Base-by-base conservation (phyloP, 139 green algal genomes). In the Micractinium sp. region DNA sequence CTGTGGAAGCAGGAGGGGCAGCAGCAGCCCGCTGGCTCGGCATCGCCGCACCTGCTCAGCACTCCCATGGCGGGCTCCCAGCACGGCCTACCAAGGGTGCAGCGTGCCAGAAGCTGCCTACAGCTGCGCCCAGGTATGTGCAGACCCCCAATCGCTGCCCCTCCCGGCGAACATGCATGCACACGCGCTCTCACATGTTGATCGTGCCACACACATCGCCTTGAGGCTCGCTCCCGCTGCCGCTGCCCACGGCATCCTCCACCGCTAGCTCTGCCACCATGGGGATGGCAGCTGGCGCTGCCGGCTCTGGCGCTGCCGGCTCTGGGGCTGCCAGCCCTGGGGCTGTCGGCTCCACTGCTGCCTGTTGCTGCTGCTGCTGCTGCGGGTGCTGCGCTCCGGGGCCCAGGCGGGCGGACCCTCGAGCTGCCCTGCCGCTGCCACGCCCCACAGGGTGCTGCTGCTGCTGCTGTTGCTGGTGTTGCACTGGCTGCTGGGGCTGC, bases 201-300 rank as follows among this genome's bases (percentile, higher is more conserved):
- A 56, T 56, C 25, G 36, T 9, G 53, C 82, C 69, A 87, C 23
- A 20, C 47, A 78, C 63, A 0, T 87, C 82, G 63, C 63, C 63
- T 23, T 78, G 82, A 25, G 61, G 61, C 63, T 87, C 82, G 63
- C 82, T 87, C 60, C 81, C 81, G 33, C 35, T 29, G 76, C 76
- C 73, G 23, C 25, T 53, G 33, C 33, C 47, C 47, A 56, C 47
- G 7, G 47, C 47, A 56, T 56, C 47, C 47, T 56, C 47, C 47
- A 56, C 9, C 47, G 9, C 9, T 9, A 56, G 47, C 47, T 56
- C 47, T 56, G 47, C 47, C 47, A 56, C 47, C 9, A 9, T 9
- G 5, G 47, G 47, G 47, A 56, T 56, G 47, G 9, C 47, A 56
- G 15, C 33, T 41, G n/a, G 27, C 74, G 74, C 77, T 66, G 77